Base-by-base conservation (phyloP, 345 rosid genomes). In the Rhodomyrtus tomentosa region DNA sequence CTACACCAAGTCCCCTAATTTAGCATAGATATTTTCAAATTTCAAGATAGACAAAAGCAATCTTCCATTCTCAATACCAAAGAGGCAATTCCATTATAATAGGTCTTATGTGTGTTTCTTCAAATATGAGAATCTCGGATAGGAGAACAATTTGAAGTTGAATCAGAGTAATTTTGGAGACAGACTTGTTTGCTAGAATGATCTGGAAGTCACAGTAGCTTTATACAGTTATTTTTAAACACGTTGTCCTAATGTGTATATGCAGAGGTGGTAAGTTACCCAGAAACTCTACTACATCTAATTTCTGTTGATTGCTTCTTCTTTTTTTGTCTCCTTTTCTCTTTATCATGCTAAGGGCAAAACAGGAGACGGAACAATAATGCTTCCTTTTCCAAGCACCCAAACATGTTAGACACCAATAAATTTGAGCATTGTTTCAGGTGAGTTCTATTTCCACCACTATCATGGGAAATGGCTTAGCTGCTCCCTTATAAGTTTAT, bases 341-440 rank as follows among this genome's bases (percentile, higher is more conserved):
- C 38, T 58, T 55, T 83, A 55, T 59, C 42, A 59, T 24, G 36
- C 27, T 68, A 68, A 68, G 86, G 80, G 48, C 38, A 59, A 49
- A 55, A 55, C 42, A 58, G 80, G 14, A 27, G 81, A 36, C 42
- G 36, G 22, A 73, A 45, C 45, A 49, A 81, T 72, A 81, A 45
- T 52, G 18, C 58, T 45, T 80, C 85, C 68, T 55, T 50, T 49
- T 51, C 85, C 51, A 84, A 50, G 62, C 83, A 82, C 29, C 79
- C 83, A 18, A 85, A 83, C 72, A 85, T 45, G 24, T 82, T 86
- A 59, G 81, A 83, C 86, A 86, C 88, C 18, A 14, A 58, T 24
- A 51, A 48, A 32, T 86, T 88, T 84, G 86, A 84, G 59, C 25
- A 11, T 29, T 86, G 80, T 62, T 79, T 88, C 38, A 82, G 73